Base-by-base conservation (phyloP, 805 yeast species). In the Hanseniaspora guilliermondii region DNA sequence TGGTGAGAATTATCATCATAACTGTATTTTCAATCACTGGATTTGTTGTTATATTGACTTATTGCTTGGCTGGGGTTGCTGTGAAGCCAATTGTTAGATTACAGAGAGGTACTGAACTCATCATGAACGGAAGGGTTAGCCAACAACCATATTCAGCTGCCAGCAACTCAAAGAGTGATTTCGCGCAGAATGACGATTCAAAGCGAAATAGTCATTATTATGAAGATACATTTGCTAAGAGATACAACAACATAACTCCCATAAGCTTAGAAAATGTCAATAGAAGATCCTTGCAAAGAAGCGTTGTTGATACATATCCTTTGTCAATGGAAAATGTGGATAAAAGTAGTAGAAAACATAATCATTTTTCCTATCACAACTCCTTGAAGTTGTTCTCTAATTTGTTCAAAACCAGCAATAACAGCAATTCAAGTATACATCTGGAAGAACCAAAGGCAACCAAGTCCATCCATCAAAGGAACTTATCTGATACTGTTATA, bases 31-130 rank as follows among this genome's bases (percentile, higher is more conserved):
- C 85, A 1, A 78, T 85, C 21, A 93, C 93, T 72, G 0, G 76
- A 83, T 58, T 79, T 87, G 73, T 79, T 5, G 17, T 85, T 59
- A 57, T 85, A 1, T 64, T 85, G n/a, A 86, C 96, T 0, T 77
- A 87, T 64, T 89, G 93, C 5, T 67, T 88, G 53, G 87, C 95
- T 0, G 87, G 85, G 56, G 84, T 81, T 73, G 87, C 89, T 36
- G 89, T 87, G 6, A 69, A 85, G 58, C 96, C 97, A 0, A 87
- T 88, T 56, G 76, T 86, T 42, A 76, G 81, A 56, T 72, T 88
- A 42, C 87, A 85, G 62, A 79, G 80, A 58, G 95, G 95, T 0
- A 86, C 96, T 0, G 96, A 87, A 63, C 58, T 64, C 0, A 72
- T 73, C 6, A 66, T 74, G 4, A 66, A 65, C 46, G 75, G 75